Conservation (phyloP, 2,329 filamentous ascomycete species). For the Aureobasidium pullulans region DNA sequence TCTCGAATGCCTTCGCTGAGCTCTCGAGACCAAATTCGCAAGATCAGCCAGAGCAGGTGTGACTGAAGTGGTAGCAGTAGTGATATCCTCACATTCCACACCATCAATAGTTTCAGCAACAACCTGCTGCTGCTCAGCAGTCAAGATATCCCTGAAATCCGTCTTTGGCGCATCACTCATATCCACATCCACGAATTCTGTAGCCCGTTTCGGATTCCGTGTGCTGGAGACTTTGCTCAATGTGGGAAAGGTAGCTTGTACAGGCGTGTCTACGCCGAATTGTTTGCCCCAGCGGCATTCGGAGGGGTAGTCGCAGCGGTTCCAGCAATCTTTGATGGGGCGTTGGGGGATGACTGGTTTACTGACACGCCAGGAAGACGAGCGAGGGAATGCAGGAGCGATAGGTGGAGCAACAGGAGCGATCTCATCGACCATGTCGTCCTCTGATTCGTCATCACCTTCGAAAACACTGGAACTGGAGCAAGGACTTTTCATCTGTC, state of each 20-base stretch:
- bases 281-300: constrained; percentile 37
- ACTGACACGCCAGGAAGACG: background rate
- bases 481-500: background rate
- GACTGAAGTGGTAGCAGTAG: background rate
- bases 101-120: constrained; percentile 8
- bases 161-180: constrained; percentile 16
- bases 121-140: constrained; percentile 10
- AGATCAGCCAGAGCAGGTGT: background rate
- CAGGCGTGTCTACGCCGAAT: constrained; percentile 21
- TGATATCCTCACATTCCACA: background rate
- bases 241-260: constrained; percentile 7
- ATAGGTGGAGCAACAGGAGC: background rate
- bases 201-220: background rate
- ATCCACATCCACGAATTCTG: background rate
- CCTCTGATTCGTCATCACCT: constrained; percentile 13
- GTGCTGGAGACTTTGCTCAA: background rate
- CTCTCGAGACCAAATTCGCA: background rate
- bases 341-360: background rate
- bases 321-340: constrained; percentile 35
- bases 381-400: background rate
- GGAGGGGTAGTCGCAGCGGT: constrained; percentile 38
- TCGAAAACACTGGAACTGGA: constrained; percentile 14
- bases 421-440: constrained; percentile 4
- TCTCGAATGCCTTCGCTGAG: background rate
- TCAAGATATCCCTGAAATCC: constrained; percentile 24